Base-by-base conservation (phyloP, 108 stramenopile genomes). In the Craspedostauros australis region DNA sequence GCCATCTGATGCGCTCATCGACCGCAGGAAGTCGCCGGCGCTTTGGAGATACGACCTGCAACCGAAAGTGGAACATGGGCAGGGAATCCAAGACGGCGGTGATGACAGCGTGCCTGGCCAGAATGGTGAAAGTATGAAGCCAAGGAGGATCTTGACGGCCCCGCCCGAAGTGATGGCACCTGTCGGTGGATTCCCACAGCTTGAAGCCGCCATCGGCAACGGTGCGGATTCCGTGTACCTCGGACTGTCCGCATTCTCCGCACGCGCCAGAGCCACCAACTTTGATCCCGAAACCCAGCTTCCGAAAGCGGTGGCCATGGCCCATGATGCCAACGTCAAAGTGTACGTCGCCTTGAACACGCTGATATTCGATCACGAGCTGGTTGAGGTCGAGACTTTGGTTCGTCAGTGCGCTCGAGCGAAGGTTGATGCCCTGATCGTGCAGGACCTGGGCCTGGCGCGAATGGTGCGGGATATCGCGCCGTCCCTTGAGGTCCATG, bases 81-180 rank as follows among this genome's bases (percentile, higher is more conserved):
- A n/a, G n/a, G n/a, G n/a, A n/a, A n/a, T 33, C 25, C 40, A 39
- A 5, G 54, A 61, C 26, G 27, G 30, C 32, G 23, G 31, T 9
- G 60, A 50, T 50, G 59, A 37, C 9, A 14, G 51, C 9, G 44
- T 25, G 6, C 23, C 25, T 27, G 26, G 42, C 21, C 23, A 18
- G 34, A 33, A 12, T 51, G 49, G 44, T 33, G 33, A 42, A 24
- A 36, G 31, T 15, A 38, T 19, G 21, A 48, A 38, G 12, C 6
- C 49, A 15, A 20, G 29, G 8, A 11, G 50, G 21, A 28, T 52
- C 3, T 7, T 50, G 26, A 31, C 21, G 9, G 26, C 29, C 1
- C 80, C 80, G 26, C 86, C 86, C 1, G 77, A 84, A 49, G 61
- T 88, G 30, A 84, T 88, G 82, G 66, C 81, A 15, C 86, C 86